Percentiles rank a stretch among this genome's conserved stretches.
These are phyloP conservation scores for Xylariales sp. DNA, from an alignment of 2,329 filamentous ascomycete species.

Conservation along the genomic window DNA sequence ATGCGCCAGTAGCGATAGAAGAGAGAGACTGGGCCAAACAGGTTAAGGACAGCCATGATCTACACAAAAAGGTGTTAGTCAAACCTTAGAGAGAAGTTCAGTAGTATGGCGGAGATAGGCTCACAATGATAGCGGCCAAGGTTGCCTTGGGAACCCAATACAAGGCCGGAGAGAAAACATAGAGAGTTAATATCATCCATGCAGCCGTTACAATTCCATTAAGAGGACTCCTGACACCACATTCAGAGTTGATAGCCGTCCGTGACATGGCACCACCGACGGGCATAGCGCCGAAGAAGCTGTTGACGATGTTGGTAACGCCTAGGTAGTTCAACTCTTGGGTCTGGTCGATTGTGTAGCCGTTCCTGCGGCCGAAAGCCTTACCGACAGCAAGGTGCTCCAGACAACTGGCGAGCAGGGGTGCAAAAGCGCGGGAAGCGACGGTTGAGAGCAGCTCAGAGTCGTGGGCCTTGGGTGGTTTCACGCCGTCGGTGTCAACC, in stretches of 20 bases:
- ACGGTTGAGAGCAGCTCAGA: constrained; percentile 46
- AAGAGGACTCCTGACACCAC: constrained; percentile 57
- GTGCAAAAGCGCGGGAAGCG: constrained; percentile 50
- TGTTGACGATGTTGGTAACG: constrained; percentile 58
- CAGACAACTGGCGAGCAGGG: constrained; percentile 56
- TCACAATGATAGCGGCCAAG: constrained; percentile 57
- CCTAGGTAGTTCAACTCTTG: constrained; percentile 64
- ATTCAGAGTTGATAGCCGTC: constrained; percentile 63
- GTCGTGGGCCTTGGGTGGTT: constrained; percentile 42
- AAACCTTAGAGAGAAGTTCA: not conserved
- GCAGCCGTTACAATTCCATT: constrained; percentile 57
- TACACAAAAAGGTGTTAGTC: constrained; percentile 10
- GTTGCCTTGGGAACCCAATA: constrained; percentile 67
- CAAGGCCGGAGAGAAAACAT: constrained; percentile 54
- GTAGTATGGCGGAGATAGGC: no score
- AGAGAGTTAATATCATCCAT: constrained; percentile 58
- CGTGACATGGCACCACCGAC: constrained; percentile 64
- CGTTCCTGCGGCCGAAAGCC: constrained; percentile 57
- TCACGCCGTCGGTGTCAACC: constrained; percentile 51
- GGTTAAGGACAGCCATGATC: constrained; percentile 60
- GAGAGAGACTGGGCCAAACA: constrained; percentile 52
- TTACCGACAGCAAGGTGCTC: constrained; percentile 64
- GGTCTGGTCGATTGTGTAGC: constrained; percentile 59
- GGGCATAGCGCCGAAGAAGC: constrained; percentile 60
- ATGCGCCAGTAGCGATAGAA: constrained; percentile 64